phyloP scores from a whole-genome alignment of 805 yeast genomes.

The Ascoidea tarda region DNA sequence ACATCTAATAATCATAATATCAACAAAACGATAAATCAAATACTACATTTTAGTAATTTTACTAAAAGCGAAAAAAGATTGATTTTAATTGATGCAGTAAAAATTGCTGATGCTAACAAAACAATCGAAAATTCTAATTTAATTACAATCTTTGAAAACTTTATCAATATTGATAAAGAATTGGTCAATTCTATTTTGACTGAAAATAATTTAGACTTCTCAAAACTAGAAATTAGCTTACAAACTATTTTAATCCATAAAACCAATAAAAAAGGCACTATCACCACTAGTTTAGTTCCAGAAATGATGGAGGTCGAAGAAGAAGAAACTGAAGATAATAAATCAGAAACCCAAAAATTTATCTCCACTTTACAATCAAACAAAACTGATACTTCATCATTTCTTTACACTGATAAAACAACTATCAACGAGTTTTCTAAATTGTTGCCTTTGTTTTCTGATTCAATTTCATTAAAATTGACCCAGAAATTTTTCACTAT shows the following conservation, averaged over 20 bases:
- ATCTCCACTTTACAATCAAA: background rate
- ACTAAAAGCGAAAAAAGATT: conserved; percentile 9
- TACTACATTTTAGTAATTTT: background rate
- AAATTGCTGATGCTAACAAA: conserved; percentile 25
- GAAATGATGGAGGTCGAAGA: conserved; percentile 4
- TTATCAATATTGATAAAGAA: conserved; percentile 21
- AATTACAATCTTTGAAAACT: conserved; percentile 24
- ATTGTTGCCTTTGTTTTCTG: conserved; percentile 28
- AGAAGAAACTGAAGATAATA: conserved; percentile 4
- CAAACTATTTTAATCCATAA: conserved; percentile 40
- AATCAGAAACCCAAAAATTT: conserved; percentile 7
- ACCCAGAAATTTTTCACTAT: conserved; percentile 16
- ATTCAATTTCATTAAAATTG: conserved; percentile 22
- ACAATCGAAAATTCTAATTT: conserved; percentile 24
- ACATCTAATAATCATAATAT: background rate
- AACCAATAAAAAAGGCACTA: background rate
- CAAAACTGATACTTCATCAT: background rate
- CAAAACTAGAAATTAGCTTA: conserved; percentile 45
- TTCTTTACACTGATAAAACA: conserved; percentile 17
- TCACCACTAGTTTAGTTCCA: too few species aligned
- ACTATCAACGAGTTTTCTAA: conserved; percentile 26
- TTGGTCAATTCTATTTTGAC: conserved; percentile 25
- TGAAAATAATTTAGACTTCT: conserved; percentile 20
- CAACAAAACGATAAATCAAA: background rate
- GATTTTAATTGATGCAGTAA: conserved; percentile 23